phyloP scores from a whole-genome alignment of 1,284 basidiomycete species.

The Flammula alnicola region DNA sequence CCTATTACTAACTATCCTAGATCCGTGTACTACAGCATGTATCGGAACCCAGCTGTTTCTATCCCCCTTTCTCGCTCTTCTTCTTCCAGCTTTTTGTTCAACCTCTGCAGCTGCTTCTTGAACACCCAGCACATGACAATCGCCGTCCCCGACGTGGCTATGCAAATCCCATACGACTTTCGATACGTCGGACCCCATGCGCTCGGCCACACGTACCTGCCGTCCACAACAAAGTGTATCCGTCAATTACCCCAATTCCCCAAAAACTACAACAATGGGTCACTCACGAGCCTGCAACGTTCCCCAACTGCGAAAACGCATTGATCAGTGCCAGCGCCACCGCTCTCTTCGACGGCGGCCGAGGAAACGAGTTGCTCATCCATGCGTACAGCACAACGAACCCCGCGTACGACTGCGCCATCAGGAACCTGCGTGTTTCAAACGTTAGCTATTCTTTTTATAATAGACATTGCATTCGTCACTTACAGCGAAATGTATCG shows the following conservation, averaged over 20 bases:
- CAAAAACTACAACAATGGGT: constrained; percentile 31
- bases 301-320: constrained; percentile 71
- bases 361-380: constrained; percentile 69
- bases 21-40: constrained; percentile 33
- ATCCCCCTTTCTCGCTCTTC: constrained; percentile 44
- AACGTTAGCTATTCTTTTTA: not conserved
- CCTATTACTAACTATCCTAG: constrained; percentile 2
- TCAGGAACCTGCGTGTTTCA: constrained; percentile 57
- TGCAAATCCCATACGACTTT: constrained; percentile 41
- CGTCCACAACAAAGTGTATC: too few species aligned
- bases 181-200: constrained; percentile 40
- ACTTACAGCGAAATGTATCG: constrained; percentile 71
- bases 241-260: constrained; percentile 27
- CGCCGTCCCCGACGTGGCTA: constrained; percentile 39
- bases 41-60: constrained; percentile 42
- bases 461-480: not conserved
- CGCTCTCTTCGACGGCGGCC: constrained; percentile 71
- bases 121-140: constrained; percentile 61
- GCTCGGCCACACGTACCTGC: constrained; percentile 47
- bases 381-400: constrained; percentile 73
- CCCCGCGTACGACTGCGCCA: constrained; percentile 75
- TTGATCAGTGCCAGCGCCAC: constrained; percentile 76
- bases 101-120: constrained; percentile 48
- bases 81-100: constrained; percentile 49
- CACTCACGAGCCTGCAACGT: constrained; percentile 73